Conservation (phyloP, 257 asterid genomes). For the Catharanthus roseus region DNA sequence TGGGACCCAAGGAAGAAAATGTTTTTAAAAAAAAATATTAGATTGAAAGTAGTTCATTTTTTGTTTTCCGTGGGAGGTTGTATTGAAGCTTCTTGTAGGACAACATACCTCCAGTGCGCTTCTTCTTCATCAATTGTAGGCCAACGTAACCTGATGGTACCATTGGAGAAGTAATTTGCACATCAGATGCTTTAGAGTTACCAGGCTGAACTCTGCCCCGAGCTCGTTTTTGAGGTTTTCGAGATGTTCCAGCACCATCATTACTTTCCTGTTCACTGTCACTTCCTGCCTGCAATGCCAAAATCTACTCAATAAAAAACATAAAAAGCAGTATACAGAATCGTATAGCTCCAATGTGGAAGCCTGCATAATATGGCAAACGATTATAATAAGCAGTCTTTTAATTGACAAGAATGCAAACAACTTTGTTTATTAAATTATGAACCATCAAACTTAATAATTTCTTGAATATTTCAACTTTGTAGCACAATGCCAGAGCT, state of each 20-base stretch:
- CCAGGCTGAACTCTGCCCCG: constrained; percentile 58
- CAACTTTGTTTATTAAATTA: not conserved
- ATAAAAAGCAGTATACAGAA: not conserved
- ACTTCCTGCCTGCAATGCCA: constrained; percentile 65
- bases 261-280: constrained; percentile 87
- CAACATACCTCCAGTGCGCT: constrained; percentile 80
- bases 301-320: constrained; percentile 22
- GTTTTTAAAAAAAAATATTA: too few species aligned
- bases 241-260: constrained; percentile 75
- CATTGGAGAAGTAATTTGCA: constrained; percentile 39
- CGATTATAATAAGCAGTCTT: not conserved
- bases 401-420: not conserved
- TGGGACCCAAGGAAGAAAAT: too few species aligned
- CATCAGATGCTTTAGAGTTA: constrained; percentile 46
- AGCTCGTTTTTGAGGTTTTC: constrained; percentile 69
- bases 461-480: not conserved
- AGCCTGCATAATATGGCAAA: not conserved
- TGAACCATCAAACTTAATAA: not conserved
- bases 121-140: constrained; percentile 64
- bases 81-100: not conserved
- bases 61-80: too few species aligned
- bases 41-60: too few species aligned
- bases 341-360: not conserved
- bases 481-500: not conserved
- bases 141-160: constrained; percentile 49